A percentile compares a stretch with the other conserved stretches of the same genome.
phyloP scores from a whole-genome alignment of 495 filamentous ascomycete species.

The Talaromyces proteolyticus region DNA sequence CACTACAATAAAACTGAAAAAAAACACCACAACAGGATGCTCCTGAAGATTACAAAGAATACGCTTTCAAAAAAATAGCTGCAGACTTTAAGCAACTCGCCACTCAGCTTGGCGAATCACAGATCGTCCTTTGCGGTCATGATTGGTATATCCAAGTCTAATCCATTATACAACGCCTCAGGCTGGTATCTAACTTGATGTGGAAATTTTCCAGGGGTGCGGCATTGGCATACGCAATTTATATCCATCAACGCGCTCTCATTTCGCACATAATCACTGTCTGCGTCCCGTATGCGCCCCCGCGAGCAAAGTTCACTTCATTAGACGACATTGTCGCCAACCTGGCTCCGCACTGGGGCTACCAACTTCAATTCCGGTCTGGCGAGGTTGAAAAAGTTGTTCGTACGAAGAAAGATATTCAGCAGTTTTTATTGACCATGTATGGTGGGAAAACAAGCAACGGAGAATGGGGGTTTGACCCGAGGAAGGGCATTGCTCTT shows the following conservation, averaged over 20 bases:
- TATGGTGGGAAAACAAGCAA: constrained; percentile 57
- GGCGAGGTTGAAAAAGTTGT: constrained; percentile 58
- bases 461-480: constrained; percentile 48
- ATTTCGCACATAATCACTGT: constrained; percentile 69
- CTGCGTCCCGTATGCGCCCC: constrained; percentile 66
- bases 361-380: constrained; percentile 74
- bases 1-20: no score
- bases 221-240: constrained; percentile 53
- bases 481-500: constrained; percentile 49
- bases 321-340: constrained; percentile 49
- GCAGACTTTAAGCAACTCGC: constrained; percentile 66
- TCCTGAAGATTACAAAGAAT: constrained; percentile 48
- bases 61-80: constrained; percentile 63
- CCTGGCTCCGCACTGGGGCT: constrained; percentile 66
- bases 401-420: constrained; percentile 49
- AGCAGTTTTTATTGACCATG: constrained; percentile 60
- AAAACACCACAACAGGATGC: constrained; percentile 40
- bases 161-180: no score
- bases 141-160: constrained; percentile 62
- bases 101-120: constrained; percentile 46
- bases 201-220: constrained; percentile 51
- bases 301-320: constrained; percentile 33
- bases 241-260: constrained; percentile 65
- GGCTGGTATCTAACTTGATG: no score
- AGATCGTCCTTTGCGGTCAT: constrained; percentile 74